phyloP scores from a whole-genome alignment of 495 filamentous ascomycete species.

The Oidiodendron maius region DNA sequence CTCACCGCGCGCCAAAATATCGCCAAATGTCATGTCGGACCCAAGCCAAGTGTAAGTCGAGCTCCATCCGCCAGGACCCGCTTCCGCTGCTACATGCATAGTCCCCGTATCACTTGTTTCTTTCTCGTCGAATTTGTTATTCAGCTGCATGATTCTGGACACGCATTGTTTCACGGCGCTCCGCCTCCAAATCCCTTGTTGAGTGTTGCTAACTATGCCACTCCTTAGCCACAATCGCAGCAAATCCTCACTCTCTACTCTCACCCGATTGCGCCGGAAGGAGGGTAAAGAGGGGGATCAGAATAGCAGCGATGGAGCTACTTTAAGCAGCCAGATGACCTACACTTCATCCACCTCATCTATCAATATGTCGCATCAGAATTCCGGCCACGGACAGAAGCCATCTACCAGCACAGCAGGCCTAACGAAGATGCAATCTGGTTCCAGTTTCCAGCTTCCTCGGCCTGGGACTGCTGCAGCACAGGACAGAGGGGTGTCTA shows the following conservation, averaged over 20 bases:
- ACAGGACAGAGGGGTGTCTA: slow-evolving; percentile 41
- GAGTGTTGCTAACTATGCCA: slow-evolving; percentile 2
- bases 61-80: neutral
- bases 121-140: neutral
- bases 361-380: slow-evolving; percentile 25
- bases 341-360: slow-evolving; percentile 28
- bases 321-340: slow-evolving; percentile 26
- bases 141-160: too few relatives aligned
- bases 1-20: too few relatives aligned
- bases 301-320: slow-evolving; percentile 25
- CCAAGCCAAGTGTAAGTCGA: neutral
- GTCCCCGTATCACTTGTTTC: neutral
- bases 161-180: neutral
- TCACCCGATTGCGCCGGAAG: slow-evolving; percentile 42
- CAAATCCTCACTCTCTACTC: slow-evolving; percentile 34
- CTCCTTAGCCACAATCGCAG: slow-evolving; percentile 40
- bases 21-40: neutral
- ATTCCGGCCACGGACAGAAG: slow-evolving; percentile 31
- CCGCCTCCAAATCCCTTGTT: neutral
- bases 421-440: slow-evolving; percentile 20
- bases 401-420: slow-evolving; percentile 31
- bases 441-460: slow-evolving; percentile 14
- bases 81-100: neutral
- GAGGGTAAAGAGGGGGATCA: slow-evolving; percentile 38
- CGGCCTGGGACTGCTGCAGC: slow-evolving; percentile 7